Base-by-base conservation (phyloP, 2,329 filamentous ascomycete genomes). In the Epichloe amarillans region DNA sequence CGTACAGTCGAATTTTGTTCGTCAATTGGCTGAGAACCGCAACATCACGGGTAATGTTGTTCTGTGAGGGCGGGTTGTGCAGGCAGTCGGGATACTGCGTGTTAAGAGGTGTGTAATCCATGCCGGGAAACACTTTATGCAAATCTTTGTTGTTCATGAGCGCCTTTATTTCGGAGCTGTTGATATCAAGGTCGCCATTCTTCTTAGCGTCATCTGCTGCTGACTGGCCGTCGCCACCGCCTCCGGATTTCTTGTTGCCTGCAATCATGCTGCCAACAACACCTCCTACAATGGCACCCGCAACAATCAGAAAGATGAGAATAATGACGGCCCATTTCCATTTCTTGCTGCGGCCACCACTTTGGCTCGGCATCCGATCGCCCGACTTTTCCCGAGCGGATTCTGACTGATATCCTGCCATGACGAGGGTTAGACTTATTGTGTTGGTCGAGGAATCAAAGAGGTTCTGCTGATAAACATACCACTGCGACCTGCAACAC, bases 61-160 rank as follows among this genome's bases (percentile, higher is more conserved):
- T 95, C 64, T 96, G 91, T 36, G 84, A 90, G 0, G 91, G 86
- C 1, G 87, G 86, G 58, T 83, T 77, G 50, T 76, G 70, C 35
- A 90, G 56, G 66, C 91, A 97, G 39, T 83, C 83, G 3, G 91
- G 91, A 60, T 91, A 96, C 66, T 96, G 90, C 0, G 88, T 82
- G 63, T 94, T 89, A 65, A 93, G 78, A 0, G 91, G 89, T 0
- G 91, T 97, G 65, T 97, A 97, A 68, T 96, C 91, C 69, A 97
- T 87, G 26, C 89, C 91, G 0, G 89, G 87, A 65, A 97, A 97
- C 2, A 97, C 88, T 66, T 88, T 94, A 75, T 95, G 88, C 23
- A 97, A 75, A 55, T 89, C 70, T 0, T 74, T 64, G 66, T 95
- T 95, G 70, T 86, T 83, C 72, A 96, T 74, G 14, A 97, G 73